Base-by-base conservation (phyloP, 306 rosid species). In the Chamaecrista fasciculata region DNA sequence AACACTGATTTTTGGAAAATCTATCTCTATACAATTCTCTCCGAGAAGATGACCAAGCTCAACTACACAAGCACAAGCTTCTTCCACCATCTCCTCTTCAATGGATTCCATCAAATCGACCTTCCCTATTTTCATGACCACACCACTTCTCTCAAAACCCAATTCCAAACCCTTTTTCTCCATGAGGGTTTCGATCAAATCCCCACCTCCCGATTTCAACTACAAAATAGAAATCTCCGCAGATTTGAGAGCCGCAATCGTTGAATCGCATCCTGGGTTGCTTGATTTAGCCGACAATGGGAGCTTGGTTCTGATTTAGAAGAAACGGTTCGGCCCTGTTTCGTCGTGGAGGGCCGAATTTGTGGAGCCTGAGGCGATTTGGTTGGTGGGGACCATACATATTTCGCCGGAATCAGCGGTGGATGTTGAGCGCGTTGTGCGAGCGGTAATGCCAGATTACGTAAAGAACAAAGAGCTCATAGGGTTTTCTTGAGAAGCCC, bases 261-360 rank as follows among this genome's bases (percentile, higher is more conserved):
- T 86, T 31, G 76, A 57, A 72, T 63, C 77, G 39, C 90, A 90
- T 78, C 97, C 97, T 0, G 83, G 82, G 63, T 70, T 86, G 80
- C 95, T 88, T 29, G 97, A 94, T 72, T 82, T 94, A 74, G 94
- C 92, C 4, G 80, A 79, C 9, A 83, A 79, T 67, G 96, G 97
- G 24, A 82, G 55, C 66, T 82, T 94, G 90, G 85, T 90, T 42
- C 70, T 91, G 91, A 63, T 91, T 7, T 87, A 85, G 78, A 91
- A 87, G 85, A 85, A 78, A 53, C 76, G 66, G 70, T 91, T 85
- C 18, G 95, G 97, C 0, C 92, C 97, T 6, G 87, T 88, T 0
- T 96, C 95, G 2, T 72, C 86, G 4, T 90, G 97, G 98, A 78
- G 96, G 58, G 57, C 86, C 23, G 80, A 86, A 18, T 89, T 86